Conservation (phyloP, 2,329 filamentous ascomycete species). For the Colletotrichum lindemuthianum region DNA sequence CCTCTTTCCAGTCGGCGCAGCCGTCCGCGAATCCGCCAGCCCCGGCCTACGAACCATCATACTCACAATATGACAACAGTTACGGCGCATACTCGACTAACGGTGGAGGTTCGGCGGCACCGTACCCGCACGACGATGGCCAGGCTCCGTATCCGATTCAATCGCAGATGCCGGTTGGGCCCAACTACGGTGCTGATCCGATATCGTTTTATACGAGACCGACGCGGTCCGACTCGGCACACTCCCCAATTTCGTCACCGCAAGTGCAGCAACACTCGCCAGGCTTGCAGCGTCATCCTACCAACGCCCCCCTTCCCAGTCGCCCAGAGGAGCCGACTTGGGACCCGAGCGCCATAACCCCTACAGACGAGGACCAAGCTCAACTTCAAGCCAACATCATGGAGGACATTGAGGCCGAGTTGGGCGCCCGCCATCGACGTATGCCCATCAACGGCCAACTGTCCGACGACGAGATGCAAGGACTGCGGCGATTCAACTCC, state of each 20-base stretch:
- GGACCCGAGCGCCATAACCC: slow-evolving; percentile 47
- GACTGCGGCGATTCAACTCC: slow-evolving; percentile 61
- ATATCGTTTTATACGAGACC: slow-evolving; percentile 55
- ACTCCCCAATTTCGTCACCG: slow-evolving; percentile 59
- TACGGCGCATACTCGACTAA: slow-evolving; percentile 52
- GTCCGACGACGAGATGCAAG: slow-evolving; percentile 57
- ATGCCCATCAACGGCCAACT: slow-evolving; percentile 55
- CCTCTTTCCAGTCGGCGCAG: slow-evolving; percentile 36
- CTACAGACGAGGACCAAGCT: slow-evolving; percentile 42
- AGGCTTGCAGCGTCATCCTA: slow-evolving; percentile 66
- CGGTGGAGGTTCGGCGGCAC: slow-evolving; percentile 49
- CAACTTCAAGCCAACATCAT: slow-evolving; percentile 62
- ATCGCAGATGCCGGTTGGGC: slow-evolving; percentile 63
- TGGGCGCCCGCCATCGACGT: slow-evolving; percentile 54
- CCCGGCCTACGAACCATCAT: slow-evolving; percentile 50
- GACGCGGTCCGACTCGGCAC: slow-evolving; percentile 60
- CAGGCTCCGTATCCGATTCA: slow-evolving; percentile 63
- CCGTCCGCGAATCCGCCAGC: slow-evolving; percentile 43
- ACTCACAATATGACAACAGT: slow-evolving; percentile 32
- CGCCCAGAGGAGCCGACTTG: slow-evolving; percentile 59
- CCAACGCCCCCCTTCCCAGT: slow-evolving; percentile 68
- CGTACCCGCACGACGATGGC: slow-evolving; percentile 48
- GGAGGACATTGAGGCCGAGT: slow-evolving; percentile 66
- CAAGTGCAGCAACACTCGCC: slow-evolving; percentile 54
- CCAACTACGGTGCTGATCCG: slow-evolving; percentile 60